Evolutionary conservation across 495 filamentous ascomycete species (phyloP).

Genomic region (Rusavskia elegans): DNA sequence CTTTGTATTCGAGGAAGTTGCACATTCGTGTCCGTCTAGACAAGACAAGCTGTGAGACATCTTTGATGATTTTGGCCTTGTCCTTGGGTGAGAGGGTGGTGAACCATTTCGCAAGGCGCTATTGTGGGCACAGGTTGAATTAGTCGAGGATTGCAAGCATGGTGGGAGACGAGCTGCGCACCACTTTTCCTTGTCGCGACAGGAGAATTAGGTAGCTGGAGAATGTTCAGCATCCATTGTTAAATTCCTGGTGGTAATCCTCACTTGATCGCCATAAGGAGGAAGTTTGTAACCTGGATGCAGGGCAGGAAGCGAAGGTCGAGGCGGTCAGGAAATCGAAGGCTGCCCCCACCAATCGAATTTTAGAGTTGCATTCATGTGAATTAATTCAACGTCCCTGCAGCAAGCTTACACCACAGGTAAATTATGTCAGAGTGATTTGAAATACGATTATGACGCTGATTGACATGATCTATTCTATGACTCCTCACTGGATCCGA

Average conservation of each 20-base stretch:
- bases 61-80: constrained; percentile 99
- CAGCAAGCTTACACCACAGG: no score
- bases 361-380: background rate
- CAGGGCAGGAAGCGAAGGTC: no score
- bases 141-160: constrained; percentile 1
- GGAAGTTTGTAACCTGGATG: no score
- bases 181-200: constrained; percentile 97
- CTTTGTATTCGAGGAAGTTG: constrained; percentile 99
- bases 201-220: constrained; percentile 89
- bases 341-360: background rate
- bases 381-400: no score
- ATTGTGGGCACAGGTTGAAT: constrained; percentile 13
- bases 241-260: background rate
- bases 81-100: constrained; percentile 95
- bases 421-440: no score
- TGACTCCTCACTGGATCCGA: no score
- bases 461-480: no score
- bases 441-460: no score
- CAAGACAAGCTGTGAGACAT: constrained; percentile 95
- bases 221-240: background rate
- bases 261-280: constrained; percentile 48
- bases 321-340: background rate
- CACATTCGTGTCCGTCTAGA: constrained; percentile 95
- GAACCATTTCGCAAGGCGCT: constrained; percentile 99
- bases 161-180: constrained; percentile 39